Base-by-base conservation (phyloP, 495 filamentous ascomycete species). In the Aspergillus heteromorphus region DNA sequence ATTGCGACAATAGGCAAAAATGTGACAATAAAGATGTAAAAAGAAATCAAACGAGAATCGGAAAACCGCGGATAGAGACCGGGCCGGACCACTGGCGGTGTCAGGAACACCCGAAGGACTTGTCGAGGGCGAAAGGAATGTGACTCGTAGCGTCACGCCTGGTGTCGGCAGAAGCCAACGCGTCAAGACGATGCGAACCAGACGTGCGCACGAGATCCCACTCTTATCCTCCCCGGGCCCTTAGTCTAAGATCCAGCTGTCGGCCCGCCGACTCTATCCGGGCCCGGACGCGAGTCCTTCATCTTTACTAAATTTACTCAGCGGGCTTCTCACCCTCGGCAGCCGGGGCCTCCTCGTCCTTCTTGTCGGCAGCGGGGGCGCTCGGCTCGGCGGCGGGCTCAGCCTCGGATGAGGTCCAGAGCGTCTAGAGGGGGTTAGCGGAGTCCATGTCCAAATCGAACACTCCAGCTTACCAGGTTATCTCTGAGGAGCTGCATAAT, bases 401-500 rank as follows among this genome's bases (percentile, higher is more conserved):
- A 55, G 91, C 89, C 81, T 98, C 95, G 58, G 93, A 97, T 17
- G 92, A 97, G 66, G 93, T 97, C 93, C 93, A 98, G 75, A 98
- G 92, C 55, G 93, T 98, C 93, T 98, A 66, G 11, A 45, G 34
- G 29, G 18, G 47, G 47, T 77, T 58, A 75, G 63, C 51, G 54
- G 14, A 23, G 30, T 9, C 20, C 5, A 8, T 6, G 21, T 27
- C n/a, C 20, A 41, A 16, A 9, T 7, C 1, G 13, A 30, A 21
- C 25, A 36, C 13, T 13, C 21, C 82, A 16, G 51, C 90, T 66
- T 86, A 97, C 93, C 75, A 98, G 73, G 81, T 98, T 98, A 80
- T 98, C 93, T 69, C 93, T 85, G 69, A 98, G 85, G 56, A 98
- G 87, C 79, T 98, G 93, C 93, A 98, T 98, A 80, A 98, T 98